These are phyloP conservation scores for Phytophthora litchii DNA, from an alignment of 352 stramenopile genomes.

Conservation along the genomic window DNA sequence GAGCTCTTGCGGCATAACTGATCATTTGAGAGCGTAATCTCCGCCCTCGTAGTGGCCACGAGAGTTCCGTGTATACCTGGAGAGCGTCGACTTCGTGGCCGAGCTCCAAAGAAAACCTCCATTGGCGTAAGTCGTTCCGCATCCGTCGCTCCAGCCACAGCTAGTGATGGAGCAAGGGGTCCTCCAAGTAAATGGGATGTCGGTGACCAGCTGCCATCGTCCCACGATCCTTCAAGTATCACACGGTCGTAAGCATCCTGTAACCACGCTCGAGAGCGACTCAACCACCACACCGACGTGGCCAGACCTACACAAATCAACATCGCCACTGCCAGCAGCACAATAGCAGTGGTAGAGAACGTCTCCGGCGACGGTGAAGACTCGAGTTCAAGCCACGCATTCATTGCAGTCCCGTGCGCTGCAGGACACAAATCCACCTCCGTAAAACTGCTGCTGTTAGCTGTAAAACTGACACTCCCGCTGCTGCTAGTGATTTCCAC, in stretches of 20 bases:
- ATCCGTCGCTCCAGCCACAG: constrained; percentile 20
- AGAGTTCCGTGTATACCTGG: constrained; percentile 35
- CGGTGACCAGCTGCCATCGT: constrained; percentile 39
- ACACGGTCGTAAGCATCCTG: constrained; percentile 41
- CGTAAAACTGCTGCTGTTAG: constrained; percentile 22
- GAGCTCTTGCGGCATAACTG: constrained; percentile 62
- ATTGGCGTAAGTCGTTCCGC: constrained; percentile 52
- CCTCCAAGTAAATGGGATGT: constrained; percentile 42
- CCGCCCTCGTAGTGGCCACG: constrained; percentile 45
- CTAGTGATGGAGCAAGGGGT: constrained; percentile 28
- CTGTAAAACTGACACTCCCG: constrained; percentile 15
- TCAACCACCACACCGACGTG: constrained; percentile 56
- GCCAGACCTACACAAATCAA: constrained; percentile 42
- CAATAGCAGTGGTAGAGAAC: constrained; percentile 63
- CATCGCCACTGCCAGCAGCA: constrained; percentile 50
- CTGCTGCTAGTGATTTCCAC: constrained; percentile 24
- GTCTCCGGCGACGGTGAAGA: constrained; percentile 39
- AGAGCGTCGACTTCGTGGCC: constrained; percentile 39
- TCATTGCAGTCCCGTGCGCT: constrained; percentile 42
- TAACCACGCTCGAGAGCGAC: constrained; percentile 47
- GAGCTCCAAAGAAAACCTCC: constrained; percentile 56
- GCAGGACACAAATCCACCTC: constrained; percentile 57
- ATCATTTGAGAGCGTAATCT: constrained; percentile 70
- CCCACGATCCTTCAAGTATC: constrained; percentile 35
- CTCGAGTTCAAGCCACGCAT: constrained; percentile 63